Percentiles rank a stretch among this genome's conserved stretches.
These are phyloP conservation scores for Leccinum olivaceopallidum DNA, from an alignment of 768 basidiomycete genomes.

Conservation along the genomic window DNA sequence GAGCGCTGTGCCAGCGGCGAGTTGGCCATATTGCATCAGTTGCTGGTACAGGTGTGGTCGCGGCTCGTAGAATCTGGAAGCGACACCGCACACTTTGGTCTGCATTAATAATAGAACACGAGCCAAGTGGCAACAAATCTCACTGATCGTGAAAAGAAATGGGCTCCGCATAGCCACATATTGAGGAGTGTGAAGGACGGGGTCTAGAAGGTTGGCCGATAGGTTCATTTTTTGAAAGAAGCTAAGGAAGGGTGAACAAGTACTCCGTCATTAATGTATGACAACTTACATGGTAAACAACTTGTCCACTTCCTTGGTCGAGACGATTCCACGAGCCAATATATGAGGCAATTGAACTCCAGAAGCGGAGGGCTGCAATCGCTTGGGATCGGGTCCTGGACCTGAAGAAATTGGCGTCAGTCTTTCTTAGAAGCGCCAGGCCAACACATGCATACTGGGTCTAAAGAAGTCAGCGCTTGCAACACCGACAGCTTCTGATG, in stretches of 20 bases:
- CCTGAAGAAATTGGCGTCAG: conserved; percentile 31
- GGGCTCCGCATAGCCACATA: conserved; percentile 81
- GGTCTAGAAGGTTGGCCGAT: conserved; percentile 78
- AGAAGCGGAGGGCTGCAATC: conserved; percentile 37
- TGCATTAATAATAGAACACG: conserved; percentile 8
- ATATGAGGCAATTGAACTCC: conserved; percentile 64
- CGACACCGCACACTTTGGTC: conserved; percentile 76
- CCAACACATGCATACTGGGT: conserved; percentile 41
- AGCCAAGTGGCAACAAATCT: conserved; percentile 30
- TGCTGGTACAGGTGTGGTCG: conserved; percentile 70
- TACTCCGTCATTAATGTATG: background rate
- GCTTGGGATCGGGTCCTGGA: conserved; percentile 42
- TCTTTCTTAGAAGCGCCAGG: background rate
- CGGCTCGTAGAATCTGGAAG: conserved; percentile 76
- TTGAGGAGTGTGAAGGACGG: conserved; percentile 81
- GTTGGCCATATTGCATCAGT: conserved; percentile 73
- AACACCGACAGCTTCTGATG: conserved; percentile 58
- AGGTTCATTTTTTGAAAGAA: conserved; percentile 80
- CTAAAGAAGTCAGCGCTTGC: conserved; percentile 70
- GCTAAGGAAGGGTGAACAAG: conserved; percentile 36
- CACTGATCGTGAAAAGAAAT: conserved; percentile 89
- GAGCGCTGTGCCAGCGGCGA: conserved; percentile 75
- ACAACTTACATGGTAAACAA: conserved; percentile 66
- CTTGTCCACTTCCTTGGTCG: conserved; percentile 64
- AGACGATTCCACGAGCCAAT: conserved; percentile 61